A percentile compares a stretch with the other conserved stretches of the same genome.
Conservation (phyloP, 2,329 filamentous ascomycete species). For the Colletotrichum cordylinicola region DNA sequence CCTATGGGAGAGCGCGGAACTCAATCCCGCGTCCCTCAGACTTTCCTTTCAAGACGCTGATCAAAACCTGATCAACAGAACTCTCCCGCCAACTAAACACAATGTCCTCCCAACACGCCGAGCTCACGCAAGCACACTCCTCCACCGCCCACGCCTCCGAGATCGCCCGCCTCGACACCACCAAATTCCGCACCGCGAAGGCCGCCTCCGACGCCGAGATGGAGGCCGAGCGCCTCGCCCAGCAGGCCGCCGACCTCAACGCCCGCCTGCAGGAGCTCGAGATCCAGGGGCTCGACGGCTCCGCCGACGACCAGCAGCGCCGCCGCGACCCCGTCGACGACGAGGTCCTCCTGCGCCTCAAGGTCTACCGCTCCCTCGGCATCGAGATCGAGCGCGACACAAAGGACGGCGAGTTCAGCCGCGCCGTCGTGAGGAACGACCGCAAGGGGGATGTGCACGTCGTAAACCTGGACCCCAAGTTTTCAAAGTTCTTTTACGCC, state of each 20-base stretch:
- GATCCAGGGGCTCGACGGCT: conserved; percentile 83
- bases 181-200: conserved; percentile 96
- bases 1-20: neutral
- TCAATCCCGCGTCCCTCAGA: neutral
- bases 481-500: conserved; percentile 89
- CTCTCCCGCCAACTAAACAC: conserved; percentile 79
- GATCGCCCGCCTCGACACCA: conserved; percentile 87
- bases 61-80: conserved; percentile 37
- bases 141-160: conserved; percentile 80
- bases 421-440: conserved; percentile 84
- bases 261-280: conserved; percentile 83
- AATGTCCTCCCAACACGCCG: conserved; percentile 76
- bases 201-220: conserved; percentile 87
- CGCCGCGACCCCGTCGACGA: conserved; percentile 60
- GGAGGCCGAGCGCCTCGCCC: conserved; percentile 89
- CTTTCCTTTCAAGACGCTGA: neutral
- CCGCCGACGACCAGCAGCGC: conserved; percentile 34
- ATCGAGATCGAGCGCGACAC: conserved; percentile 87
- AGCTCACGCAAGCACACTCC: conserved; percentile 78
- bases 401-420: conserved; percentile 77
- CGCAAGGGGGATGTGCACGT: conserved; percentile 92
- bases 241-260: conserved; percentile 77
- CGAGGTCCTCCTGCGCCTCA: conserved; percentile 76
- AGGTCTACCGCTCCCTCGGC: conserved; percentile 88
- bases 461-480: conserved; percentile 91